Evolutionary conservation across 2,329 filamentous ascomycete genomes (phyloP), one percentile per base, ranked within the genome.

Genomic region (Teratosphaeria destructans): DNA sequence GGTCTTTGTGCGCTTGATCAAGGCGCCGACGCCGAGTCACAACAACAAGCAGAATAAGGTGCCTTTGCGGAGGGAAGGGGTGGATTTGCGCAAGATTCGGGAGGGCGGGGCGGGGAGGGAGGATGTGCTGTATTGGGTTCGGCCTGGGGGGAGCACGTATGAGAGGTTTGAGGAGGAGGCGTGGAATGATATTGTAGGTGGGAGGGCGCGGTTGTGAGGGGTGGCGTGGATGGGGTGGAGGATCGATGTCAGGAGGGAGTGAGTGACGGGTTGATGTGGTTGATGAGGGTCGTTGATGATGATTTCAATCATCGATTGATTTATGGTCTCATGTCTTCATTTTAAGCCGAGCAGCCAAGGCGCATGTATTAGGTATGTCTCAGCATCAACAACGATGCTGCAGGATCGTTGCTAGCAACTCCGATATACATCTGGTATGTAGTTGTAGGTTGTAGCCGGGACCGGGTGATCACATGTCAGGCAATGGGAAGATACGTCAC

Each of bases 31-130:
- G 29, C 82, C 85, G 5, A 87, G 84, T 66, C 85, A 88, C 69
- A 92, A 90, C 66, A 87, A 90, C 71, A 92, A 92, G 75, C 88
- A 90, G 73, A 89, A 90, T 69, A 92, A 92, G 71, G 81, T 85
- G 1, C 85, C 85, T 0, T 74, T 90, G 54, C 79, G 86, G 66
- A 81, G 82, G 54, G 85, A 88, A 63, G 87, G 86, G 0, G 81
- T 88, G 14, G 81, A 89, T 69, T 80, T 82, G 3, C 70, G 69
- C 5, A 77, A 77, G 60, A 71, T 79, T 19, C 74, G 69, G 14
- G 77, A 79, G 61, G 78, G 77, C 8, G 68, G 71, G 10, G 76
- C 73, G n/a, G 74, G 75, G 0, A 67, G 68, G 54, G 69, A 70
- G 27, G 78, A 83, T 70, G 72, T 68, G n/a, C 69, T 84, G 39